These are phyloP conservation scores for Fusarium proliferatum DNA, from an alignment of 2,329 filamentous ascomycete genomes.

Conservation along the genomic window DNA sequence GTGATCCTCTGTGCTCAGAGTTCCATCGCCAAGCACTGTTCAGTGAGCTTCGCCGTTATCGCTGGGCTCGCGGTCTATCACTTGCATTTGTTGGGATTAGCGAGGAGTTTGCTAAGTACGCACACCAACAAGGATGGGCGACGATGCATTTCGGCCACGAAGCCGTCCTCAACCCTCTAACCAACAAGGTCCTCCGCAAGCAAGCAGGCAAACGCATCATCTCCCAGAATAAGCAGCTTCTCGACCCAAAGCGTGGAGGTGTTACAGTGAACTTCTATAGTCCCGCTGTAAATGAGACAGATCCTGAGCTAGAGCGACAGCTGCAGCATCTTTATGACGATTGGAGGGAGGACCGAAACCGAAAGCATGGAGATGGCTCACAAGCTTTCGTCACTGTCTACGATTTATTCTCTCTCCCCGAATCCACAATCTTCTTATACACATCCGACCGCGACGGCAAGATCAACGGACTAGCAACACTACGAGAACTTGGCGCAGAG, in stretches of 20 bases:
- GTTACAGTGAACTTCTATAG: not conserved
- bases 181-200: constrained; percentile 3
- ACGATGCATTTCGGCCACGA: constrained; percentile 12
- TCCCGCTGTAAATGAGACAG: not conserved
- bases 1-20: constrained; percentile 1
- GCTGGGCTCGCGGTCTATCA: not conserved
- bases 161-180: constrained; percentile 3
- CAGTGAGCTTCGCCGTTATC: not conserved
- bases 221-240: constrained; percentile 9
- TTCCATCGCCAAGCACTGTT: not conserved
- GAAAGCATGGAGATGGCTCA: not conserved
- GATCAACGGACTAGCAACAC: constrained; percentile 8
- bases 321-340: constrained; percentile 9
- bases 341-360: constrained; percentile 8
- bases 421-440: constrained; percentile 4
- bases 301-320: not conserved
- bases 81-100: constrained; percentile 6
- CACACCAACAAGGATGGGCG: not conserved
- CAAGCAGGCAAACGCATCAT: constrained; percentile 15
- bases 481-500: constrained; percentile 7
- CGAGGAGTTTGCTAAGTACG: constrained; percentile 2
- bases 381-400: constrained; percentile 20
- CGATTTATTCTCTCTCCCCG: not conserved
- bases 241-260: not conserved
- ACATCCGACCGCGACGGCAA: not conserved